Evolutionary conservation across 2,329 filamentous ascomycete genomes (phyloP), one percentile per base, ranked within the genome.

Genomic region (Paecilomyces sp.): DNA sequence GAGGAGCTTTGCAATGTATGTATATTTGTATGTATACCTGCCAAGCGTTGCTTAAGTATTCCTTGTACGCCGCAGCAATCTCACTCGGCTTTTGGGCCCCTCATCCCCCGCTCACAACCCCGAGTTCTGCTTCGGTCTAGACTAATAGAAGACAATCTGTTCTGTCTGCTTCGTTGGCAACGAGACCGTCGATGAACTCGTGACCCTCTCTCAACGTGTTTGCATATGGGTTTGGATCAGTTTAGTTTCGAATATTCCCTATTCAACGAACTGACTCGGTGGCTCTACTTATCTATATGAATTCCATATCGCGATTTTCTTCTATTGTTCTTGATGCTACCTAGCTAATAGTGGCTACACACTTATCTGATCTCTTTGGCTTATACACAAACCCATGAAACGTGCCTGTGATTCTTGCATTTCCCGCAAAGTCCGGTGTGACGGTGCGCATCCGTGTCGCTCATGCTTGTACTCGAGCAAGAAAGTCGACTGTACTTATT

Each of bases 351-450:
- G 25, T 28, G 25, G 3, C 3, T 47, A 22, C n/a, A 6, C 9
- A 47, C 6, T 47, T 18, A 8, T 22, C 3, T 22, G 11, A 7
- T 47, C n/a, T 9, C 18, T 9, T 47, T 18, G n/a, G 8, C 41
- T 47, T 50, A 58, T 60, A 57, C 59, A 52, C n/a, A 54, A 54
- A 57, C 57, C 65, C 41, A 65, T 65, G 24, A 72, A 70, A 66
- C 62, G 67, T 61, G 69, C 70, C 51, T 71, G 69, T 54, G 70
- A 72, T 61, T 60, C 56, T 28, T 72, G 67, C 28, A 72, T 71
- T 47, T 63, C 63, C 47, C 67, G 70, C 34, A 72, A 72, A 63
- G 65, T 72, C 12, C 70, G 68, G 55, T 71, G 67, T 59, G 67
- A 62, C 55, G 69, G 69, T 25, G 59, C 67, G 36, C 68, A 60